A percentile compares a stretch with the other conserved stretches of the same genome.
phyloP scores from a whole-genome alignment of 176 grass and related monocot genomes.

The Tuctoria greenei region DNA sequence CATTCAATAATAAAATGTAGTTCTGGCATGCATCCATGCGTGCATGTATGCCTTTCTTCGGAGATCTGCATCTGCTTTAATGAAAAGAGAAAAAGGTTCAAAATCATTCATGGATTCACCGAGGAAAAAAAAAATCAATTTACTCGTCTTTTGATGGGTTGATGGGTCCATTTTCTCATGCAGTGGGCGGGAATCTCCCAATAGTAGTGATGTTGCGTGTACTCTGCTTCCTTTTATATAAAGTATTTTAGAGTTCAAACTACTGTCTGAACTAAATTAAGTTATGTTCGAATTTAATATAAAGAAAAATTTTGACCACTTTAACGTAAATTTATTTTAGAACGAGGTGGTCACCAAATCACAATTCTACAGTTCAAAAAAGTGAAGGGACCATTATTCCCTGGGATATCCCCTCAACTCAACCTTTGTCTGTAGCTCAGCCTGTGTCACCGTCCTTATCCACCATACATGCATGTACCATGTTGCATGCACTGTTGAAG shows the following conservation, averaged over 20 bases:
- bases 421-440: neutral
- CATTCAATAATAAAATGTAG: neutral
- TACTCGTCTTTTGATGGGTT: too few species aligned
- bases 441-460: conserved; percentile 30
- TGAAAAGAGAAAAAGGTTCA: neutral
- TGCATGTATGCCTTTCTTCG: neutral
- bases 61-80: neutral
- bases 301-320: too few species aligned
- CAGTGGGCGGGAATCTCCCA: too few species aligned
- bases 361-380: neutral
- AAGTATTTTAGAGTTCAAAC: too few species aligned
- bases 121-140: too few species aligned
- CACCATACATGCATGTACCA: neutral
- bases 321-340: too few species aligned
- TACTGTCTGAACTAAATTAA: too few species aligned
- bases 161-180: too few species aligned
- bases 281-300: too few species aligned
- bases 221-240: too few species aligned
- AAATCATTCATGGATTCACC: too few species aligned
- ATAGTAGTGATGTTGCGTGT: too few species aligned
- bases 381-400: neutral
- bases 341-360: neutral
- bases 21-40: neutral
- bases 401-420: neutral
- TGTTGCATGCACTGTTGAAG: neutral